A percentile compares a stretch with the other conserved stretches of the same genome.
Conservation (phyloP, 768 basidiomycete species). For the Lyophyllum atratum region DNA sequence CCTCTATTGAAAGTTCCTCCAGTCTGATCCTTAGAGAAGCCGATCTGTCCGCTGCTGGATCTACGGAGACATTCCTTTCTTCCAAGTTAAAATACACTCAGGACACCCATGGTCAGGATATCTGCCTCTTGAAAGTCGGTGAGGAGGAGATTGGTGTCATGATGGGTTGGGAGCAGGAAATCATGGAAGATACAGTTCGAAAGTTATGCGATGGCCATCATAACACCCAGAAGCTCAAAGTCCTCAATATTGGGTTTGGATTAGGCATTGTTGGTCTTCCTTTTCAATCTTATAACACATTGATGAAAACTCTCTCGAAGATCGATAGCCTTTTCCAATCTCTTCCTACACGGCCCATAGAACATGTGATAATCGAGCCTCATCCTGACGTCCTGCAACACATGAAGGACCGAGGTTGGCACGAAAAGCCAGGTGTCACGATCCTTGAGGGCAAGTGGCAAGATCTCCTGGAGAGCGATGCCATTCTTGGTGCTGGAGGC, state of each 20-base stretch:
- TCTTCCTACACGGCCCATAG: constrained; percentile 54
- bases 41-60: constrained; percentile 61
- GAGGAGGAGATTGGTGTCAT: constrained; percentile 93
- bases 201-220: constrained; percentile 58
- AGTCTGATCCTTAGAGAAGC: constrained; percentile 45
- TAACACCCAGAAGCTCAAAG: constrained; percentile 50
- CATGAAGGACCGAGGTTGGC: constrained; percentile 79
- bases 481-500: constrained; percentile 63
- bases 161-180: constrained; percentile 97
- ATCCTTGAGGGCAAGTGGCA: constrained; percentile 95
- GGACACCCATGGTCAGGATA: constrained; percentile 78
- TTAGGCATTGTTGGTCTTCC: constrained; percentile 75
- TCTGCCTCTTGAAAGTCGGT: constrained; percentile 68
- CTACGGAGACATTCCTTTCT: constrained; percentile 68
- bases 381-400: constrained; percentile 89
- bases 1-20: constrained; percentile 32
- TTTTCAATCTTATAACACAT: not conserved
- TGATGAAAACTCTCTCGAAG: constrained; percentile 37
- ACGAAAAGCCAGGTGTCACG: constrained; percentile 71
- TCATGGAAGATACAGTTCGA: constrained; percentile 84
- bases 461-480: constrained; percentile 66
- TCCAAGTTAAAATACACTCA: constrained; percentile 67
- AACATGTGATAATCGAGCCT: constrained; percentile 92
- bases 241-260: constrained; percentile 94
- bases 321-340: constrained; percentile 83